phyloP scores from a whole-genome alignment of 208 protist species.

The Leishmania guyanensis region DNA sequence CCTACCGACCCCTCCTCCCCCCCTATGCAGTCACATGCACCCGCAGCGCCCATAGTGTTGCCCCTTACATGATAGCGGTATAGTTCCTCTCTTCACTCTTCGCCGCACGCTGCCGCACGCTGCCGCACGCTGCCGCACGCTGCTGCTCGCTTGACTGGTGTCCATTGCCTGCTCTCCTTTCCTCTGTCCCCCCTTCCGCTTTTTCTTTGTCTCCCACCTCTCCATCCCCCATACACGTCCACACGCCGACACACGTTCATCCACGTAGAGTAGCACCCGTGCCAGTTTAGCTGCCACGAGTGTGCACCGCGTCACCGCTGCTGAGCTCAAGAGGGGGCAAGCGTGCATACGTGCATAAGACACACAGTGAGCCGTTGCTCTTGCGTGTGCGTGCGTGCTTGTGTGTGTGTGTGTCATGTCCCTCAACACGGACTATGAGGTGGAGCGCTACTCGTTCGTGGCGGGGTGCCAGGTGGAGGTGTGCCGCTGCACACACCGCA shows the following conservation, averaged over 20 bases:
- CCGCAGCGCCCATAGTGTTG: background rate
- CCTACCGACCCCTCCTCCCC: background rate
- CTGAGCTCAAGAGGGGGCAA: background rate
- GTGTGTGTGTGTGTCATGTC: slow-evolving; percentile 30
- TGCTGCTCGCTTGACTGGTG: background rate
- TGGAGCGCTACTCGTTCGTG: slow-evolving; percentile 47
- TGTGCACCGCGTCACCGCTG: background rate
- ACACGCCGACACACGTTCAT: background rate
- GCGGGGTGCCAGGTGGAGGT: slow-evolving; percentile 40
- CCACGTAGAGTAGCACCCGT: background rate
- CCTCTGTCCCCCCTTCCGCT: background rate
- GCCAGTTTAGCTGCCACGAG: background rate
- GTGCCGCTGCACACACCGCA: slow-evolving; percentile 51
- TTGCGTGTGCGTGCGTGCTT: background rate
- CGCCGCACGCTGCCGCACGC: background rate
- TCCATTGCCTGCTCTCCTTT: background rate
- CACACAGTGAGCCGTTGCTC: background rate
- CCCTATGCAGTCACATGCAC: background rate
- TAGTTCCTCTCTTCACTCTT: background rate
- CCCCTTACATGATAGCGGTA: background rate
- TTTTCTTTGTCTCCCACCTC: background rate
- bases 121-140: background rate
- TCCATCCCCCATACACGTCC: background rate
- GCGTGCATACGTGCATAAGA: background rate
- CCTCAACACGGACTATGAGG: slow-evolving; percentile 54